phyloP scores from a whole-genome alignment of 306 rosid genomes.

The Cajanus cajan region DNA sequence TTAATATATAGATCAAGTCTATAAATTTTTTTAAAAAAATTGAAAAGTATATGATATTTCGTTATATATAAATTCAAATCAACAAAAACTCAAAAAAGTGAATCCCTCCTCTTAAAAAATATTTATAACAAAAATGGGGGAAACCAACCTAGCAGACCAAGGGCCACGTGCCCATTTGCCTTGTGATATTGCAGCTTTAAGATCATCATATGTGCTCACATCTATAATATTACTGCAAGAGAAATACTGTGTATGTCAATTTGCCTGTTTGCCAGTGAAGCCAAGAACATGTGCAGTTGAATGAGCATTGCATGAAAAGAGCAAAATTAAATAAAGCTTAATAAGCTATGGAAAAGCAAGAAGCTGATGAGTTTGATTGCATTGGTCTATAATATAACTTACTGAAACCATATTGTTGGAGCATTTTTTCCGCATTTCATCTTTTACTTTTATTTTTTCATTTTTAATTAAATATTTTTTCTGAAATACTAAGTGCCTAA shows the following conservation, averaged over 20 bases:
- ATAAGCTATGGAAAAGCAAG: background rate
- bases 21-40: too few relatives aligned
- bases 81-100: too few relatives aligned
- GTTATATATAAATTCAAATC: too few relatives aligned
- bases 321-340: background rate
- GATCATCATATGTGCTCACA: slow-evolving; percentile 85
- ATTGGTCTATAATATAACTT: background rate
- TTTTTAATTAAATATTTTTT: too few relatives aligned
- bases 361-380: background rate
- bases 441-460: too few relatives aligned
- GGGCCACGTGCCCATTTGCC: slow-evolving; percentile 99
- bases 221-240: slow-evolving; percentile 83
- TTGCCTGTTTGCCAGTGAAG: slow-evolving; percentile 3
- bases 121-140: background rate
- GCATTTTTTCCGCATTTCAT: background rate
- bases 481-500: too few relatives aligned
- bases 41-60: too few relatives aligned
- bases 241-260: background rate
- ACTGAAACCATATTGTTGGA: background rate
- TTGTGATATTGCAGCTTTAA: slow-evolving; percentile 75
- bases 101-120: too few relatives aligned
- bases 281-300: slow-evolving; percentile 11
- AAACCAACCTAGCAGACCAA: slow-evolving; percentile 89
- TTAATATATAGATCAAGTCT: too few relatives aligned
- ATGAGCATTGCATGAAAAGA: background rate